phyloP scores from a whole-genome alignment of 1,284 basidiomycete species.

The Cryptococcus jaspeensis region DNA sequence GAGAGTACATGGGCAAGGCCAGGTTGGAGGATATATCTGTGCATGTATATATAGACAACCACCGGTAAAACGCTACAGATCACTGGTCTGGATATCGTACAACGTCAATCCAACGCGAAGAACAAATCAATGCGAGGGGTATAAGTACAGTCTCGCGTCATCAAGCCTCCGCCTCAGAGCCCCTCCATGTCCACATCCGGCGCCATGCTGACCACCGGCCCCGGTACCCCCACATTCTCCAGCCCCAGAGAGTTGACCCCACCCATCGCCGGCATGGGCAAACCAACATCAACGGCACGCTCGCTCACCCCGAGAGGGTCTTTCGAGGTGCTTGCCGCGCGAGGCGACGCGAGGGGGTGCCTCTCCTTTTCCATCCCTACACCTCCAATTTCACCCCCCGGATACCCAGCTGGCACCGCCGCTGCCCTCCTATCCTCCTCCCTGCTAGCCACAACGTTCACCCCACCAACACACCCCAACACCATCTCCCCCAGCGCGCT shows the following conservation, averaged over 20 bases:
- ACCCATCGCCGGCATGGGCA: background rate
- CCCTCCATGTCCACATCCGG: constrained; percentile 23
- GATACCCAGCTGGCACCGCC: too few relatives aligned
- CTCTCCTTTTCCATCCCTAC: background rate
- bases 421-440: too few relatives aligned
- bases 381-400: too few relatives aligned
- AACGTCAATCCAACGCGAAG: too few relatives aligned
- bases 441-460: background rate
- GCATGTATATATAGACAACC: background rate
- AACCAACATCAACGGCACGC: too few relatives aligned
- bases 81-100: background rate
- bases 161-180: background rate
- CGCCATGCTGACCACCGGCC: constrained; percentile 13
- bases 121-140: too few relatives aligned
- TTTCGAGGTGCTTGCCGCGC: too few relatives aligned
- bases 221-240: constrained; percentile 11
- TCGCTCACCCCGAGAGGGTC: too few relatives aligned
- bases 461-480: constrained; percentile 10
- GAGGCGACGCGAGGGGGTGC: too few relatives aligned
- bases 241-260: constrained; percentile 21
- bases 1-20: too few relatives aligned
- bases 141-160: too few relatives aligned
- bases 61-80: background rate
- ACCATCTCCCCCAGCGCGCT: constrained; percentile 29
- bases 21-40: background rate